Evolutionary conservation across 2,329 filamentous ascomycete species (phyloP).

Genomic region (Pseudogymnoascus sp.): DNA sequence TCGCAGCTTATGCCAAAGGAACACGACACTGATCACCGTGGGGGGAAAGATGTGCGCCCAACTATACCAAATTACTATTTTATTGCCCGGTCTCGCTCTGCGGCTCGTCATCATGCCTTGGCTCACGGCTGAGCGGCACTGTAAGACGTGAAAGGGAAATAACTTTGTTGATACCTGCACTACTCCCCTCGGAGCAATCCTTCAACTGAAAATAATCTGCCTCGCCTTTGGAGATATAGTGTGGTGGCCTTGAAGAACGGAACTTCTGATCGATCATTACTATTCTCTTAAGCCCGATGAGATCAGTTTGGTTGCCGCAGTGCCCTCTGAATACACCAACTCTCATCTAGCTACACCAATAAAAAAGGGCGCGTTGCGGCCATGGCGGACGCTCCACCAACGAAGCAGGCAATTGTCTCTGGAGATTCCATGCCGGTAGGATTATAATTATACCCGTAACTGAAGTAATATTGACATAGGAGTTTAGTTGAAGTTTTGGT

Average conservation of each 20-base stretch:
- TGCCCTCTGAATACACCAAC: neutral
- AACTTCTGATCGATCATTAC: neutral
- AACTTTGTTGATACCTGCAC: neutral
- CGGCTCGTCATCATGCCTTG: neutral
- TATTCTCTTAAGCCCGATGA: neutral
- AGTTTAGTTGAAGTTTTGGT: neutral
- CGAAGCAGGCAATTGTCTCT: neutral
- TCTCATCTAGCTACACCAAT: neutral
- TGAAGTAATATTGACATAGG: neutral
- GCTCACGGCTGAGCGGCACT: neutral
- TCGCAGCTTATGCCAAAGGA: neutral
- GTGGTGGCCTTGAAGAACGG: neutral
- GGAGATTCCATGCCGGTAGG: neutral
- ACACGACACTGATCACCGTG: neutral
- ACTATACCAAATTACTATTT: neutral
- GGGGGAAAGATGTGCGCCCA: neutral
- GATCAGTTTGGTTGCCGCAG: neutral
- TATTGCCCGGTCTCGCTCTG: neutral
- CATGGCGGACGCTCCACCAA: neutral
- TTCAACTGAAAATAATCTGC: neutral
- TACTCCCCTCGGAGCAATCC: neutral
- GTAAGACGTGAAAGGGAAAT: neutral
- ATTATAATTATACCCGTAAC: neutral
- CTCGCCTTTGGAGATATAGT: neutral
- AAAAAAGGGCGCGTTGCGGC: neutral